Base-by-base conservation (phyloP, 2,329 filamentous ascomycete genomes). In the Ophiostoma australiae region DNA sequence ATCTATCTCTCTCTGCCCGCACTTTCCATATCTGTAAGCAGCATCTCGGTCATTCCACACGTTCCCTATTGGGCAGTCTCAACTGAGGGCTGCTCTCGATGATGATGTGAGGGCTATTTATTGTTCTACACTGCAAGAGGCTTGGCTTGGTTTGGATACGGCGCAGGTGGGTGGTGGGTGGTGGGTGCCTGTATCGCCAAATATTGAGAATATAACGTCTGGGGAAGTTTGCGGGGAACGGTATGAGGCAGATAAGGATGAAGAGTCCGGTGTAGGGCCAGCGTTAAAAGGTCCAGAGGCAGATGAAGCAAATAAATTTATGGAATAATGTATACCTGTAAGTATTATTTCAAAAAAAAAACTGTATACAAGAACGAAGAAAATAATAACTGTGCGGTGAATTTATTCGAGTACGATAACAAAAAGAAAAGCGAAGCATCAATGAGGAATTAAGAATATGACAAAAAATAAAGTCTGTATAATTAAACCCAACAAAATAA, bases 211-310 rank as follows among this genome's bases (percentile, higher is more conserved):
- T n/a, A 35, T 20, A 35, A 15, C 31, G 31, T 37, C 39, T 65
- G 61, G 61, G 61, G 61, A 37, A 65, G 17, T 65, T 37, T 65
- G 61, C 61, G 61, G 61, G 61, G 61, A 17, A 65, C 17, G 17
- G 61, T 17, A 11, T 39, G 37, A 39, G 37, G 37, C 13, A 39
- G 37, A 39, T 39, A 39, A 39, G 7, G 4, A 52, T n/a, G 17
- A 52, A 20, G 17, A n/a, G 15, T 20, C n/a, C n/a, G n/a, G 27
- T 31, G 1, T 1, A 31, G 27, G 27, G 1, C 27, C 27, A 31
- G 48, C 2, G 44, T 52, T 52, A 13, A 39, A 39, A 8, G 10
- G 6, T 10, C 2, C 8, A 39, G 6, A 39, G 11, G 11, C 4
- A 10, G 11, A 10, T 10, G 37, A 39, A 13, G 44, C 3, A 31